Evolutionary conservation across 2,329 filamentous ascomycete species (phyloP).

Genomic region (Didymella pomorum): DNA sequence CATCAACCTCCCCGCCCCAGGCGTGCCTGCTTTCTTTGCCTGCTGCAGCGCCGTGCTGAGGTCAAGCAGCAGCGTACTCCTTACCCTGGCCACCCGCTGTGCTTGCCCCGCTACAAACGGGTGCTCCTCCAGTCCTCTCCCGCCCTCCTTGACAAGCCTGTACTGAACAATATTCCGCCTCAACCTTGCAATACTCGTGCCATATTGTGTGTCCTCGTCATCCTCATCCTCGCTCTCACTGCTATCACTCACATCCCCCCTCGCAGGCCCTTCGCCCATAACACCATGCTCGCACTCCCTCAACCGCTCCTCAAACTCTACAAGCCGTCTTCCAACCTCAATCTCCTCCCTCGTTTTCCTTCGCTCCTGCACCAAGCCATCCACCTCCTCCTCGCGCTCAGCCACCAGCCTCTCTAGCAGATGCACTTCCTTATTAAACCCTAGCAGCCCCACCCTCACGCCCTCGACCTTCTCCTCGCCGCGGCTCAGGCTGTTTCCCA

Average conservation of each 20-base stretch:
- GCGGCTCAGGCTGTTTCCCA: constrained; percentile 82
- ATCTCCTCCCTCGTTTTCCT: constrained; percentile 72
- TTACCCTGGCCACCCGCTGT: constrained; percentile 63
- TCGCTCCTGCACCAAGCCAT: constrained; percentile 71
- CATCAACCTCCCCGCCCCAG: constrained; percentile 56
- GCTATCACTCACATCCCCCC: constrained; percentile 35
- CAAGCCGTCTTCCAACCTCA: constrained; percentile 66
- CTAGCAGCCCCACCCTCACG: constrained; percentile 83
- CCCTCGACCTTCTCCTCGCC: constrained; percentile 93
- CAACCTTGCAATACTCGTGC: constrained; percentile 55
- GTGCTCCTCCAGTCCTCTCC: constrained; percentile 64
- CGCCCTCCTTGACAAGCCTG: constrained; percentile 62
- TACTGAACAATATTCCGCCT: constrained; percentile 66
- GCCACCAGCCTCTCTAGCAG: constrained; percentile 73
- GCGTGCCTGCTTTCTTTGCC: constrained; percentile 54
- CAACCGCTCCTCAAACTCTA: constrained; percentile 72
- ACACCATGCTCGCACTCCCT: constrained; percentile 54
- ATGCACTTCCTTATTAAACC: constrained; percentile 83
- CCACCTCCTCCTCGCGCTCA: constrained; percentile 69
- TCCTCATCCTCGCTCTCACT: constrained; percentile 44
- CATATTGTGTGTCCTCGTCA: constrained; percentile 42
- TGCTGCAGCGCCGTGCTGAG: constrained; percentile 69
- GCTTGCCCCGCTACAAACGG: constrained; percentile 69
- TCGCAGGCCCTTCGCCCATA: constrained; percentile 20
- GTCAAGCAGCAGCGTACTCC: constrained; percentile 70